Evolutionary conservation across 163 green algal species (phyloP).

Genomic region (Coccomyxa subellipsoidea): DNA sequence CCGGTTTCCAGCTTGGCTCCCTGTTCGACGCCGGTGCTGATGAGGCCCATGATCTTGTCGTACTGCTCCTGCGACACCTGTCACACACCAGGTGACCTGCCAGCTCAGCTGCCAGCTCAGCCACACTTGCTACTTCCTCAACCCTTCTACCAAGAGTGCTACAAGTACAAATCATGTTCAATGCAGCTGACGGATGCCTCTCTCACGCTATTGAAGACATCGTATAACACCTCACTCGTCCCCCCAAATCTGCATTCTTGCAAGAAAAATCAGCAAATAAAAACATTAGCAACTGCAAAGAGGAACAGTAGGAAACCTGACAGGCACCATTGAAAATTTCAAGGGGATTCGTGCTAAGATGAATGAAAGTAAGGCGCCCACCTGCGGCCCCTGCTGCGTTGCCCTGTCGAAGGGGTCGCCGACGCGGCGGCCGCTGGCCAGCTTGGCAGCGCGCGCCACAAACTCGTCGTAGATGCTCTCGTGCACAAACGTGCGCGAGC

Average conservation of each 20-base stretch:
- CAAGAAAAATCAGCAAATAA: too few species aligned
- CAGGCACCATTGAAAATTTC: too few species aligned
- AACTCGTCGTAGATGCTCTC: constrained; percentile 70
- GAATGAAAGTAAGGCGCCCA: constrained; percentile 17
- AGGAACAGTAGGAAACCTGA: too few species aligned
- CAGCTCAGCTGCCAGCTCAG: not conserved
- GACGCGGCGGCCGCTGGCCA: constrained; percentile 35
- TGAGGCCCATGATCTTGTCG: constrained; percentile 71
- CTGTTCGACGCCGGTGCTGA: constrained; percentile 50
- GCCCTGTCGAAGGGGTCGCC: constrained; percentile 67
- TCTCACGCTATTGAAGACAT: too few species aligned
- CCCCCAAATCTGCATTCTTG: too few species aligned
- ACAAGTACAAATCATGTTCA: not conserved
- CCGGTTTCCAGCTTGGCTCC: constrained; percentile 30
- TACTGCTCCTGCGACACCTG: constrained; percentile 47
- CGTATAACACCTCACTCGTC: too few species aligned
- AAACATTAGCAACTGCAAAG: too few species aligned
- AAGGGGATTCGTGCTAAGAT: too few species aligned
- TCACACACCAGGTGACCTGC: not conserved
- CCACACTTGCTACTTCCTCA: too few species aligned
- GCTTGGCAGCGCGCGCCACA: constrained; percentile 29
- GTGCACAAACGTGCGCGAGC: constrained; percentile 62
- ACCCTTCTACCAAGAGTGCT: not conserved
- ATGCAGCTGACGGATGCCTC: constrained; percentile 9
- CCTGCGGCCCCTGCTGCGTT: constrained; percentile 63